phyloP scores from a whole-genome alignment of 257 asterid species.

The Rhazya stricta region DNA sequence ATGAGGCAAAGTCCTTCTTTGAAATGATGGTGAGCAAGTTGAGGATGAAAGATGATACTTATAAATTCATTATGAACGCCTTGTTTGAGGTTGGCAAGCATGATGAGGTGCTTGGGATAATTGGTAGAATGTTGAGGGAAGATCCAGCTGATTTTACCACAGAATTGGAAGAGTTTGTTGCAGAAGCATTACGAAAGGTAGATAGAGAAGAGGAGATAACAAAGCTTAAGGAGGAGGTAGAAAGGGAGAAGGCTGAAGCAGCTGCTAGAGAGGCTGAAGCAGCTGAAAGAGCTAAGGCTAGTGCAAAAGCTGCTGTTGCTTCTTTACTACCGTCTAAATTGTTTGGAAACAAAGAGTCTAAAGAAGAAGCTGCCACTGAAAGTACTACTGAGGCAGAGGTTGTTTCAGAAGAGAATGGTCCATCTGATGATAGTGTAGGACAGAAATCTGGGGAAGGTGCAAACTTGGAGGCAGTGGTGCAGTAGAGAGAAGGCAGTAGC shows the following conservation, averaged over 20 bases:
- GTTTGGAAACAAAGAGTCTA: constrained; percentile 44
- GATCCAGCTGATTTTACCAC: constrained; percentile 74
- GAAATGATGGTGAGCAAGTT: constrained; percentile 80
- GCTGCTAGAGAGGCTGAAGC: constrained; percentile 76
- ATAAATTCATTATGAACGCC: constrained; percentile 64
- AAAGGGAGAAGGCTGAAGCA: constrained; percentile 66
- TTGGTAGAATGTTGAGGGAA: constrained; percentile 70
- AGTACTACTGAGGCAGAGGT: constrained; percentile 24
- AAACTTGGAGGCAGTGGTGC: constrained; percentile 16
- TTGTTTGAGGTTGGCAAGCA: constrained; percentile 60
- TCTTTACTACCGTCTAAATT: constrained; percentile 64
- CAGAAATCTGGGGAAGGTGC: constrained; percentile 23
- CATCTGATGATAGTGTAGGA: constrained; percentile 20
- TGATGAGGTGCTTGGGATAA: constrained; percentile 64
- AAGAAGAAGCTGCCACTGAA: constrained; percentile 26
- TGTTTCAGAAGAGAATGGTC: constrained; percentile 18
- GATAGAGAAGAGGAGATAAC: constrained; percentile 75
- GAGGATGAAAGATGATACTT: constrained; percentile 77
- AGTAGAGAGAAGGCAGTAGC: constrained; percentile 34
- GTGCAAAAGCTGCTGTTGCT: constrained; percentile 60
- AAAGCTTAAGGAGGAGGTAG: constrained; percentile 55
- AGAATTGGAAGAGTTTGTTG: constrained; percentile 68
- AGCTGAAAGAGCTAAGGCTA: constrained; percentile 69
- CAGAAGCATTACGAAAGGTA: constrained; percentile 57
- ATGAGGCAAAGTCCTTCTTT: constrained; percentile 74